Evolutionary conservation across 306 rosid genomes (phyloP), one percentile per base, ranked within the genome.

Genomic region (Betula pendula): DNA sequence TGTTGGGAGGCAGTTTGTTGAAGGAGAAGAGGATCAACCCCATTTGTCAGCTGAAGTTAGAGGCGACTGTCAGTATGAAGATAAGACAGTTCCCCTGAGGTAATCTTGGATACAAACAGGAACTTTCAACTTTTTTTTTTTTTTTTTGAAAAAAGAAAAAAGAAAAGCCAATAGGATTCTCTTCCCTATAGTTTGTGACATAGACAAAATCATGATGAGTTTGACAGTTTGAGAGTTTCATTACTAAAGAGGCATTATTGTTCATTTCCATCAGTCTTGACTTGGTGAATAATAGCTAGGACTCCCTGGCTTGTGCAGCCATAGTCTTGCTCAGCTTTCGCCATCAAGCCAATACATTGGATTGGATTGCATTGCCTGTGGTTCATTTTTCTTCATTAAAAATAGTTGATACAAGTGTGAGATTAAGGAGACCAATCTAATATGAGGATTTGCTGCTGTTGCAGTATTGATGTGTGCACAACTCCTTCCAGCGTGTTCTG

Each of bases 61-160:
- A 58, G 71, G 55, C 81, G 73, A 76, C 33, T 73, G 69, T 51
- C 85, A 82, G 68, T 75, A 71, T 56, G 87, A 83, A 72, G 97
- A 95, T 83, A 81, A 72, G 67, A 85, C 81, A 75, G 79, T 92
- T 68, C 79, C 87, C 70, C 84, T 95, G 33, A 92, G 98, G 98
- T 95, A 92, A 83, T 68, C 19, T 71, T 81, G 70, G 55, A 72
- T 51, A 51, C 71, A 53, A 52, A 51, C 58, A 33, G 60, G 45
- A 75, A 62, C 52, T 80, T 77, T 27, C 33, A 74, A 24, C 42
- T 6, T 15, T 11, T 19, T 66, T 66, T 5, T n/a, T n/a, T 13
- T 22, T 47, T 73, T 24, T 27, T 80, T 72, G 45, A 42, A 42
- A 42, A 9, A 5, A 29, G 31, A 29, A 56, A 24, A 9, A 2